Evolutionary conservation across 2,329 filamentous ascomycete species (phyloP).

Genomic region (Fusarium sp.): DNA sequence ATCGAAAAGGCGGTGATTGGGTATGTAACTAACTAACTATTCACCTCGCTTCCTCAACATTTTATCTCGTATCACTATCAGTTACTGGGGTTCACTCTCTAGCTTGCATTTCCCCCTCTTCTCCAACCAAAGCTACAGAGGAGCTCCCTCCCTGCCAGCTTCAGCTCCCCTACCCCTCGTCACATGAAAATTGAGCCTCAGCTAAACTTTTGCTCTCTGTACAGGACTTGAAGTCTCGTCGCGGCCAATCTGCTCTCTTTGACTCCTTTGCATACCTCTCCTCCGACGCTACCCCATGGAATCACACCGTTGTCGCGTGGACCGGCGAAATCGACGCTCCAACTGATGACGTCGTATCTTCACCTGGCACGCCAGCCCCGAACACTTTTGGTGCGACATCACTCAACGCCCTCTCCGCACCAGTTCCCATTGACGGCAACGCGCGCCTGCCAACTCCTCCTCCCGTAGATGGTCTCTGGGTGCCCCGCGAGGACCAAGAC

Average conservation of each 20-base stretch:
- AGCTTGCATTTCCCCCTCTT: slow-evolving; percentile 27
- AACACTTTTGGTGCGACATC: slow-evolving; percentile 61
- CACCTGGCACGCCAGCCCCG: slow-evolving; percentile 55
- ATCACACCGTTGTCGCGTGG: slow-evolving; percentile 93
- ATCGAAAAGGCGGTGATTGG: slow-evolving; percentile 67
- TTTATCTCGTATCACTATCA: slow-evolving; percentile 24
- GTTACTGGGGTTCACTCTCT: slow-evolving; percentile 18
- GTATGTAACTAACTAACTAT: slow-evolving; percentile 51
- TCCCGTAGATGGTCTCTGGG: slow-evolving; percentile 72
- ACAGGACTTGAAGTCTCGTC: slow-evolving; percentile 77
- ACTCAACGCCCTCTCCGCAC: slow-evolving; percentile 79
- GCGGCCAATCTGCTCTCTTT: slow-evolving; percentile 90
- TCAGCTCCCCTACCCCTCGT: slow-evolving; percentile 20
- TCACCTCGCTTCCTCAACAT: slow-evolving; percentile 15
- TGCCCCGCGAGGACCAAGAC: slow-evolving; percentile 74
- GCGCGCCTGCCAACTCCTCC: slow-evolving; percentile 64
- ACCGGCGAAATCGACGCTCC: slow-evolving; percentile 81
- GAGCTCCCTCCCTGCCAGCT: slow-evolving; percentile 14
- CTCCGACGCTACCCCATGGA: slow-evolving; percentile 84
- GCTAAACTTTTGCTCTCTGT: slow-evolving; percentile 12
- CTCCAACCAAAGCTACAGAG: slow-evolving; percentile 24
- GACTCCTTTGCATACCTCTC: slow-evolving; percentile 90
- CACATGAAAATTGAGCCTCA: slow-evolving; percentile 23
- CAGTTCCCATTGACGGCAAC: slow-evolving; percentile 74
- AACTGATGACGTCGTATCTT: slow-evolving; percentile 51